These are phyloP conservation scores for Xylaria sp. DNA, from an alignment of 2,329 filamentous ascomycete genomes.

Conservation along the genomic window DNA sequence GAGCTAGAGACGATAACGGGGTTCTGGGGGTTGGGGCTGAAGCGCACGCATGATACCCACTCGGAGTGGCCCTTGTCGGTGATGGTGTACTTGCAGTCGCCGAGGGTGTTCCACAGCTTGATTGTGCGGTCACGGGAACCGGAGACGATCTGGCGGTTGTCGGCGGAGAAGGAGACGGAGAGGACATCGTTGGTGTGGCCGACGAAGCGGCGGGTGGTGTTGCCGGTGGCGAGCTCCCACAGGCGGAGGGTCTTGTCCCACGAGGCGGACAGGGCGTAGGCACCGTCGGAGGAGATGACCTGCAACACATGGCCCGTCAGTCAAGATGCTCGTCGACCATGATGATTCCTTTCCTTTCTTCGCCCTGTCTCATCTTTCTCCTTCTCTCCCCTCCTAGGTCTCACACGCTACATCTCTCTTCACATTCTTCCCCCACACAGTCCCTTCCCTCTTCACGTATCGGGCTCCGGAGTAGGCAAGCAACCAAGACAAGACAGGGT, in stretches of 20 bases:
- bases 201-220: slow-evolving; percentile 97
- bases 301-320: slow-evolving; percentile 55
- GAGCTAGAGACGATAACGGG: slow-evolving; percentile 98
- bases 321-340: slow-evolving; percentile 27
- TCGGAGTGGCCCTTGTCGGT: slow-evolving; percentile 99
- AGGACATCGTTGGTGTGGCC: slow-evolving; percentile 99
- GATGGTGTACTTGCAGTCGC: slow-evolving; percentile 99
- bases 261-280: slow-evolving; percentile 97
- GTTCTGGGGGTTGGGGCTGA: slow-evolving; percentile 99
- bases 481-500: neutral
- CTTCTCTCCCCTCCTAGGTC: neutral
- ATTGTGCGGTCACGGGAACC: slow-evolving; percentile 98
- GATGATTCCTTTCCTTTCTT: neutral
- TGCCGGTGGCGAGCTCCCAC: slow-evolving; percentile 97
- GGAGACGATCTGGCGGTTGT: slow-evolving; percentile 99
- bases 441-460: neutral
- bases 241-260: slow-evolving; percentile 99
- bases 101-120: slow-evolving; percentile 99
- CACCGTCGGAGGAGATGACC: slow-evolving; percentile 99
- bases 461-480: neutral
- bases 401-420: neutral
- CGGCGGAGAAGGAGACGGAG: slow-evolving; percentile 99
- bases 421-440: neutral
- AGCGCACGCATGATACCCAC: slow-evolving; percentile 99
- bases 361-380: neutral